Evolutionary conservation across 2,329 filamentous ascomycete species (phyloP).

Genomic region (Fusarium papillatum): DNA sequence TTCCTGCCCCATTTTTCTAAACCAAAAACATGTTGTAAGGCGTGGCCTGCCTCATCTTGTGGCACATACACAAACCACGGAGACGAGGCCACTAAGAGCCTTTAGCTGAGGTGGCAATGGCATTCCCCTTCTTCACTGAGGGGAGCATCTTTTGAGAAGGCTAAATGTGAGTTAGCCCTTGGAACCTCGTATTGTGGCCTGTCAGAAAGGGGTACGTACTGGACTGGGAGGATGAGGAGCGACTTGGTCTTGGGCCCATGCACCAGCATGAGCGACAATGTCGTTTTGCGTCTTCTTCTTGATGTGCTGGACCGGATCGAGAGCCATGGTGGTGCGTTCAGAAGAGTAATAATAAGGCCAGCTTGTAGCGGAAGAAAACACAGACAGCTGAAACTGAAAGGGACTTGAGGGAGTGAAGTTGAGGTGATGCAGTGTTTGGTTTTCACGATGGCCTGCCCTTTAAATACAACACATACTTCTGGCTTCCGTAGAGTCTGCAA

Average conservation of each 20-base stretch:
- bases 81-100: background rate
- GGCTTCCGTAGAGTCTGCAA: background rate
- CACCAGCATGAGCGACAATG: background rate
- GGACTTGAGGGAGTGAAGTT: background rate
- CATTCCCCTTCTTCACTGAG: background rate
- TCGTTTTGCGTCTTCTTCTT: conserved; percentile 1
- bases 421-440: background rate
- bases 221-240: background rate
- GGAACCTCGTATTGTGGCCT: background rate
- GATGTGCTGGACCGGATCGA: background rate
- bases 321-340: background rate
- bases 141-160: background rate
- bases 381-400: background rate
- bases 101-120: background rate
- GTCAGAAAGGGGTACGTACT: background rate
- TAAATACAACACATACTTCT: background rate
- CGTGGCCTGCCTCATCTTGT: background rate
- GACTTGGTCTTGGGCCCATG: background rate
- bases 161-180: background rate
- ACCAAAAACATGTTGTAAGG: background rate
- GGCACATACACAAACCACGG: too few species aligned
- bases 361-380: background rate
- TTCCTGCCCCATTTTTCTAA: background rate
- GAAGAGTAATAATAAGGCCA: background rate
- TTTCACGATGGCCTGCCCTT: background rate